Evolutionary conservation across 768 basidiomycete genomes (phyloP).

Genomic region (Harrya chromipes): DNA sequence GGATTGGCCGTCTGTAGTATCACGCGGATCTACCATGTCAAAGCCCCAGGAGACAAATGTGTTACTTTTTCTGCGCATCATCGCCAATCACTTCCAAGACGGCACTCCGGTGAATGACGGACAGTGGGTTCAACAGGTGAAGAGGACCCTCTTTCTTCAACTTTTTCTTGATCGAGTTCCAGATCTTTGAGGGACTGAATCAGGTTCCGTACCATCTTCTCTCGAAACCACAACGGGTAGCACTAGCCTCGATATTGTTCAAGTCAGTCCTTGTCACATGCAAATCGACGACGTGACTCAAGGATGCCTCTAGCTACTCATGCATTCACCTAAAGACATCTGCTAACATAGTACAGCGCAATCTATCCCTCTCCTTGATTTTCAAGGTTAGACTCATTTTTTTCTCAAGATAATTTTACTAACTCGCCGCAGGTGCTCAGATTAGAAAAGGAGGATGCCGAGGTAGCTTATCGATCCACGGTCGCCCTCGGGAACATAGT

Average conservation of each 20-base stretch:
- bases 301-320: slow-evolving; percentile 51
- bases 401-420: slow-evolving; percentile 1
- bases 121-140: slow-evolving; percentile 52
- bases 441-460: slow-evolving; percentile 56
- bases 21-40: slow-evolving; percentile 52
- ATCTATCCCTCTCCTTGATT: slow-evolving; percentile 43
- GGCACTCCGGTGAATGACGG: slow-evolving; percentile 40
- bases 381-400: slow-evolving; percentile 38
- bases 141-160: slow-evolving; percentile 2
- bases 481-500: slow-evolving; percentile 77
- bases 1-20: slow-evolving; percentile 50
- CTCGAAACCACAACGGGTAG: slow-evolving; percentile 70
- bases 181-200: slow-evolving; percentile 57
- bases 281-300: background rate
- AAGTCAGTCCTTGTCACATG: slow-evolving; percentile 58
- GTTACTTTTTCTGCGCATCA: slow-evolving; percentile 70
- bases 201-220: slow-evolving; percentile 52
- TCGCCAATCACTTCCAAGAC: slow-evolving; percentile 78
- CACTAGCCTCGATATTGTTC: slow-evolving; percentile 78
- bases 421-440: slow-evolving; percentile 20
- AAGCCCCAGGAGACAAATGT: slow-evolving; percentile 85
- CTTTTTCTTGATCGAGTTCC: slow-evolving; percentile 8
- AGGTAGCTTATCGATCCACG: slow-evolving; percentile 66
- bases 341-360: slow-evolving; percentile 38
- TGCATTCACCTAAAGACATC: slow-evolving; percentile 49